Evolutionary conservation across 768 basidiomycete genomes (phyloP).

Genomic region (Mycena pura): DNA sequence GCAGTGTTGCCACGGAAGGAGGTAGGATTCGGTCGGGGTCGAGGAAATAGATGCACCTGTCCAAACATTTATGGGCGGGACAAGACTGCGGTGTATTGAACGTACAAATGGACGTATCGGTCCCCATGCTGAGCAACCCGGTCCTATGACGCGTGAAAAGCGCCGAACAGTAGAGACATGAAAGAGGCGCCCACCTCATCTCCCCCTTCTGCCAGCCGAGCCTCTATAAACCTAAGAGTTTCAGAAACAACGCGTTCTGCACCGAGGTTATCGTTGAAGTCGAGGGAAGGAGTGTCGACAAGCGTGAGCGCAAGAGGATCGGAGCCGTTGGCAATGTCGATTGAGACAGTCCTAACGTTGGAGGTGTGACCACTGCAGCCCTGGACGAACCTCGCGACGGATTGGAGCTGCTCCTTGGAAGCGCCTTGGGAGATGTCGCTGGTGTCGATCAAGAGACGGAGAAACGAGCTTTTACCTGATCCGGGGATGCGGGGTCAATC

Average conservation of each 20-base stretch:
- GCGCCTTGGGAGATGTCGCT: constrained; percentile 66
- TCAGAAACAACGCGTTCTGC: constrained; percentile 71
- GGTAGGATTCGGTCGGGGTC: constrained; percentile 85
- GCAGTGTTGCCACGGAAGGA: constrained; percentile 68
- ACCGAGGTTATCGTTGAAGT: constrained; percentile 69
- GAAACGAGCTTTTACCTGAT: constrained; percentile 85
- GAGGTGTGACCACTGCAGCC: constrained; percentile 75
- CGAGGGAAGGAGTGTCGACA: constrained; percentile 84
- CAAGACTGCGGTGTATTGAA: constrained; percentile 29
- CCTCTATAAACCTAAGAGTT: constrained; percentile 74
- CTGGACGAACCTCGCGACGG: constrained; percentile 84
- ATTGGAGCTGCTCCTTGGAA: constrained; percentile 77
- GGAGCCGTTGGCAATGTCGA: constrained; percentile 70
- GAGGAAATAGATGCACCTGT: constrained; percentile 86
- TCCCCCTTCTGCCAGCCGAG: constrained; percentile 73
- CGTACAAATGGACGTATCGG: constrained; percentile 84
- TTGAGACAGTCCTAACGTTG: constrained; percentile 70
- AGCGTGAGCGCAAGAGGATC: constrained; percentile 69
- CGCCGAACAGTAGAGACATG: constrained; percentile 25
- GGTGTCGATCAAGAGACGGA: constrained; percentile 86
- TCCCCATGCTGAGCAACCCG: constrained; percentile 73
- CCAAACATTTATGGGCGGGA: constrained; percentile 26
- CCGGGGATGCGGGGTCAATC: constrained; percentile 39
- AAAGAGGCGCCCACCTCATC: constrained; percentile 70
- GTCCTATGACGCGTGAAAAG: constrained; percentile 53